These are phyloP conservation scores for Mortierella sp. DNA, from an alignment of 371 early-diverging fungal genomes.

Conservation along the genomic window DNA sequence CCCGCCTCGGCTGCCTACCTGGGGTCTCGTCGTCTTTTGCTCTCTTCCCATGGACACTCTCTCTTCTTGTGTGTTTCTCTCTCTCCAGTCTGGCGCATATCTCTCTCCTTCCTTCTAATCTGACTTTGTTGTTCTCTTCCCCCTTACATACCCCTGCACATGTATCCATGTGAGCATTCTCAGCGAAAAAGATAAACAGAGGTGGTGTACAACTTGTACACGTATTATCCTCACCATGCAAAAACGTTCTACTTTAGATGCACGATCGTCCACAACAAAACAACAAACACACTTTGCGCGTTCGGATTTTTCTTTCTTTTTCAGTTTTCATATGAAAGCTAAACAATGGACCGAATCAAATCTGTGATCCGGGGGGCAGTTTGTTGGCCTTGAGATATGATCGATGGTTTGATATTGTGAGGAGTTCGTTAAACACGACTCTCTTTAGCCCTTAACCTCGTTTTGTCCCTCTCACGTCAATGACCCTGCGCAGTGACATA, in stretches of 20 bases:
- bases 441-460: not conserved
- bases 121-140: not conserved
- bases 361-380: not conserved
- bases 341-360: not conserved
- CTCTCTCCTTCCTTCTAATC: constrained; percentile 1
- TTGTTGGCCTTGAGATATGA: not conserved
- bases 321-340: constrained; percentile 11
- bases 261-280: not conserved
- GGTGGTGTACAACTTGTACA: not conserved
- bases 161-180: not conserved
- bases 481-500: not conserved
- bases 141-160: not conserved
- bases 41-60: constrained; percentile 2
- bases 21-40: not conserved
- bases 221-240: not conserved
- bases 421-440: not conserved
- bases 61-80: not conserved
- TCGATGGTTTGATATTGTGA: not conserved
- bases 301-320: constrained; percentile 14
- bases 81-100: not conserved
- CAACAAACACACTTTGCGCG: not conserved
- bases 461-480: not conserved
- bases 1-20: constrained; percentile 19
- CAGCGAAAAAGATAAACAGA: not conserved
- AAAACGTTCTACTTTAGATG: constrained; percentile 8